Percentiles rank a stretch among this genome's conserved stretches.
Evolutionary conservation across 352 stramenopile genomes (phyloP).

Genomic region (Phytopythium montanum): DNA sequence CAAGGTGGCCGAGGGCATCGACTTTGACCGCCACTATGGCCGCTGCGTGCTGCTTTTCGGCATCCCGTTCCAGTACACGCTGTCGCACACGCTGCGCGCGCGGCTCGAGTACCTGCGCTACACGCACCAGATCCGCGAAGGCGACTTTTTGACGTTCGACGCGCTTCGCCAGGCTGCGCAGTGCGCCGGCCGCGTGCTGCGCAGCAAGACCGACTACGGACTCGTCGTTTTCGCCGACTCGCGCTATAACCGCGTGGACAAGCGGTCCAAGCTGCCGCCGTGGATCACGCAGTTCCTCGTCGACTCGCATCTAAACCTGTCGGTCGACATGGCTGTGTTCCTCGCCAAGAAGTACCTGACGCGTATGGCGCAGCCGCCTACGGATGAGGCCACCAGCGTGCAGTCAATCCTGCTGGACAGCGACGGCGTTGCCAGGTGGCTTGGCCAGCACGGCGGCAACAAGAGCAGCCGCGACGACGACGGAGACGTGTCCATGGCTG

Average conservation of each 20-base stretch:
- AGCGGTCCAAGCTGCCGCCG: conserved; percentile 96
- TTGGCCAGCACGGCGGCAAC: conserved; percentile 34
- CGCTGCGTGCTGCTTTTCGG: conserved; percentile 98
- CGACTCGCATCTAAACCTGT: conserved; percentile 96
- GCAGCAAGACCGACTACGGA: conserved; percentile 99
- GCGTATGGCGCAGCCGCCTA: conserved; percentile 94
- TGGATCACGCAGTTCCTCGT: conserved; percentile 98
- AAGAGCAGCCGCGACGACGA: not conserved
- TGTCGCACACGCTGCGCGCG: conserved; percentile 91
- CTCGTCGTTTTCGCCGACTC: conserved; percentile 98
- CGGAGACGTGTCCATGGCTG: conserved; percentile 1
- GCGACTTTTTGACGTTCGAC: conserved; percentile 99
- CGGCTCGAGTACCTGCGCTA: conserved; percentile 97
- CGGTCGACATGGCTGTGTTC: conserved; percentile 94
- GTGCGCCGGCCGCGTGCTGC: conserved; percentile 97
- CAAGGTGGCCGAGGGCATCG: conserved; percentile 99
- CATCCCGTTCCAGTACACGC: conserved; percentile 99
- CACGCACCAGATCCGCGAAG: conserved; percentile 90
- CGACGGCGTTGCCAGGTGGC: conserved; percentile 83
- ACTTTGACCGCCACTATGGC: conserved; percentile 99
- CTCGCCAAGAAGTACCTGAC: conserved; percentile 95
- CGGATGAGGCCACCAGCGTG: conserved; percentile 89
- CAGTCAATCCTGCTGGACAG: conserved; percentile 94
- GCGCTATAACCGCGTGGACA: conserved; percentile 97
- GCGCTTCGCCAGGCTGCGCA: conserved; percentile 96